Evolutionary conservation across 805 yeast species (phyloP).

Genomic region (Pichia paraexigua): DNA sequence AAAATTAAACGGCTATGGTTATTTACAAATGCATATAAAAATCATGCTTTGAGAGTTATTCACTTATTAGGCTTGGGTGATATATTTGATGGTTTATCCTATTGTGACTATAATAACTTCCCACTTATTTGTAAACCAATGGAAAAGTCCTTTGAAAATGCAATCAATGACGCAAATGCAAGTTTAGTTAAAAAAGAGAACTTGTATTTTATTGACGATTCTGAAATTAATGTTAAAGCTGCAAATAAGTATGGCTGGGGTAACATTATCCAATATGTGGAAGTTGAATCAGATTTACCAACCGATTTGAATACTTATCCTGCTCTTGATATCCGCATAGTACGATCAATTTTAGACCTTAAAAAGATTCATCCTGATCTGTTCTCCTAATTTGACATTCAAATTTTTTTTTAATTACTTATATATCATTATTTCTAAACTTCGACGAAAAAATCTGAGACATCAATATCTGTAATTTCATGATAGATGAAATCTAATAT

Average conservation of each 20-base stretch:
- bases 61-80: conserved; percentile 83
- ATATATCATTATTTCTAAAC: not conserved
- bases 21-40: conserved; percentile 89
- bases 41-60: conserved; percentile 78
- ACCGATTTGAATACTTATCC: conserved; percentile 28
- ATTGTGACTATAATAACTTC: conserved; percentile 71
- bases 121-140: conserved; percentile 89
- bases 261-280: conserved; percentile 65
- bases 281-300: conserved; percentile 48
- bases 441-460: conserved; percentile 7
- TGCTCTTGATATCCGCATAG: conserved; percentile 37
- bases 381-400: conserved; percentile 21
- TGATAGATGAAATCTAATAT: conserved; percentile 10
- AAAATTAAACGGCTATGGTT: conserved; percentile 77
- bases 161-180: conserved; percentile 59
- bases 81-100: conserved; percentile 87
- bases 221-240: conserved; percentile 68
- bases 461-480: conserved; percentile 1
- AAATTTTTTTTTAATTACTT: conserved; percentile 1
- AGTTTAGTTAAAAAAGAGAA: conserved; percentile 30
- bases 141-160: conserved; percentile 53
- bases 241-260: conserved; percentile 69
- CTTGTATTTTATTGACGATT: conserved; percentile 82
- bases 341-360: conserved; percentile 51
- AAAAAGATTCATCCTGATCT: conserved; percentile 44